Conservation (phyloP, 768 basidiomycete species). For the Roridomyces roridus region DNA sequence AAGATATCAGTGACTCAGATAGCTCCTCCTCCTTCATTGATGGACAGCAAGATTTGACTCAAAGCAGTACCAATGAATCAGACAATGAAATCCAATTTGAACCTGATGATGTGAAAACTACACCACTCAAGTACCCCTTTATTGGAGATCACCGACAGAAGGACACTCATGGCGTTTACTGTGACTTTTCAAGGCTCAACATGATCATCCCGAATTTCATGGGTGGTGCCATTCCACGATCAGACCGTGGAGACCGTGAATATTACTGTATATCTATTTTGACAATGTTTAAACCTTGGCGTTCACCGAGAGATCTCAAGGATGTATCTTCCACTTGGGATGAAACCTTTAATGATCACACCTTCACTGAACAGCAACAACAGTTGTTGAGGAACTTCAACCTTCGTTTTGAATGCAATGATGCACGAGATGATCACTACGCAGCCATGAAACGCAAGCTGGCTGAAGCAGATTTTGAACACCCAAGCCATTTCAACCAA, state of each 20-base stretch:
- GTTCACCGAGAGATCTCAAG: slow-evolving; percentile 28
- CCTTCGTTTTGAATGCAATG: slow-evolving; percentile 34
- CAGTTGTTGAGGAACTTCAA: slow-evolving; percentile 32
- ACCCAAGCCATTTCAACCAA: slow-evolving; percentile 6
- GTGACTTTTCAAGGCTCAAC: not conserved
- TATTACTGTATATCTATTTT: slow-evolving; percentile 35
- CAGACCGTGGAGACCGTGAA: slow-evolving; percentile 36
- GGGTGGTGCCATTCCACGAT: slow-evolving; percentile 27
- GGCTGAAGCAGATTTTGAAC: not conserved
- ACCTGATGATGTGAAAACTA: too few relatives aligned
- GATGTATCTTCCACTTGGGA: slow-evolving; percentile 19
- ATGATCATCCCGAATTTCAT: slow-evolving; percentile 32
- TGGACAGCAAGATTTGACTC: too few relatives aligned
- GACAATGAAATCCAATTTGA: too few relatives aligned
- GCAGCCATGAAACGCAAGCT: slow-evolving; percentile 18
- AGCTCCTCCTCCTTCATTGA: too few relatives aligned
- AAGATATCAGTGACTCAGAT: too few relatives aligned
- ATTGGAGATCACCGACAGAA: not conserved
- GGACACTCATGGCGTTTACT: not conserved
- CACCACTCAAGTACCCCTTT: too few relatives aligned
- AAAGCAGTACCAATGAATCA: too few relatives aligned
- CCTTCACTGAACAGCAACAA: slow-evolving; percentile 16
- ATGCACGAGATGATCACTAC: slow-evolving; percentile 35
- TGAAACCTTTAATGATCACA: slow-evolving; percentile 18
- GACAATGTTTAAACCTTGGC: slow-evolving; percentile 33